Evolutionary conservation across 2,329 filamentous ascomycete species (phyloP), one percentile per base, ranked within the genome.

Genomic region (Apiospora phragmitis): DNA sequence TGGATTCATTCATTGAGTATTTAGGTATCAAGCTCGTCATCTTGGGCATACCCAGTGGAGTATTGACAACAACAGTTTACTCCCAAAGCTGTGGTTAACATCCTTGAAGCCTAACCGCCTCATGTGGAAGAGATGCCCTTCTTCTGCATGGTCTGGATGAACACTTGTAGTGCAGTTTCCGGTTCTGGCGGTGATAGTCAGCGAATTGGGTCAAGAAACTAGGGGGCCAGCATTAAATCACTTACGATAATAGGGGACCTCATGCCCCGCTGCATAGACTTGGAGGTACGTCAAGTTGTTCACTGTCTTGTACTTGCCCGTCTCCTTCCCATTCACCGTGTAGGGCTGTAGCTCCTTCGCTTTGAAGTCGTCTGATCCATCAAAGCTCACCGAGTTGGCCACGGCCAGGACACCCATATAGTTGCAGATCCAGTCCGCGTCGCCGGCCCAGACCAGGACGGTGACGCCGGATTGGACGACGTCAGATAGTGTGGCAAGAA

Each of bases 371-470:
- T 80, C 72, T 9, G 81, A 77, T 1, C 80, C 82, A 1, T 78
- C 71, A 75, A 83, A 89, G 18, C 81, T 78, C 32, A 89, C 79
- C 0, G 81, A 79, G 45, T 89, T 81, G 1, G 85, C 83, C 1
- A 83, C 83, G 11, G 77, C 80, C 9, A 85, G 80, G 41, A 81
- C 83, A 21, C 88, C 88, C 42, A 85, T 79, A 84, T 86, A 89
- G 77, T 89, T 90, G 74, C 87, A 89, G 68, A 89, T 87, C 79
- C 83, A 89, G 73, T 90, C 88, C 1, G 87, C 83, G 69, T 89
- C 88, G 43, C 87, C 87, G 0, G 87, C 86, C 86, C 86, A 89
- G 62, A 89, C 78, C 2, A 89, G 74, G 1, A 86, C 84, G 26
- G 80, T 81, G 42, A 89, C 82, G 3, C 85, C 85, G 7, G 82